Evolutionary conservation across 257 asterid genomes (phyloP).

Genomic region (Hygrophila difformis): DNA sequence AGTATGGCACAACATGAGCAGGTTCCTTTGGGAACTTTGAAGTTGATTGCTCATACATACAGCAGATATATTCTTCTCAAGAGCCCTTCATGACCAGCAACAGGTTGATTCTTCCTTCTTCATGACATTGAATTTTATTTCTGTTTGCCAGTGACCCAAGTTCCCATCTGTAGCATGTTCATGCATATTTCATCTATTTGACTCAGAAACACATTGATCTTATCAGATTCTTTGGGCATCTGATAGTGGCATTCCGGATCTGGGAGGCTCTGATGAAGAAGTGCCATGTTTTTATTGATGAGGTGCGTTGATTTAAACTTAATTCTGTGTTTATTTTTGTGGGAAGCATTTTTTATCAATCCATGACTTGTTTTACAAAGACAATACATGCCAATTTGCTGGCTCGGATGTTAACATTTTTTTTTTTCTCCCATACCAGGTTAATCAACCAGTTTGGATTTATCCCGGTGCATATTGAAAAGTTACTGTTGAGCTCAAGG

Average conservation of each 20-base stretch:
- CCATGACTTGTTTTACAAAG: background rate
- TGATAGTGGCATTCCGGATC: slow-evolving; percentile 91
- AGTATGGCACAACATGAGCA: slow-evolving; percentile 25
- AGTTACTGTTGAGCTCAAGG: slow-evolving; percentile 93
- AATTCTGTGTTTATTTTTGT: slow-evolving; percentile 8
- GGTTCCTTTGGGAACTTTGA: slow-evolving; percentile 98
- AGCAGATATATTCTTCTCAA: slow-evolving; percentile 88
- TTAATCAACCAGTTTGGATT: slow-evolving; percentile 71
- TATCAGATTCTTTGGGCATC: slow-evolving; percentile 89
- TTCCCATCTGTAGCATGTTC: slow-evolving; percentile 14
- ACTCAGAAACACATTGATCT: slow-evolving; percentile 17
- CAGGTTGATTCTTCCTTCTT: slow-evolving; percentile 49
- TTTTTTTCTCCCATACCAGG: slow-evolving; percentile 41
- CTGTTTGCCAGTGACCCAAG: slow-evolving; percentile 14
- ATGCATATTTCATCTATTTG: slow-evolving; percentile 11
- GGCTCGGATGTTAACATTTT: slow-evolving; percentile 21
- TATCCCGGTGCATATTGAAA: slow-evolving; percentile 96
- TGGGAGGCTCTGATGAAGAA: slow-evolving; percentile 87
- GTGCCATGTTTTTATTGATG: slow-evolving; percentile 75
- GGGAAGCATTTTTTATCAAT: too few species aligned
- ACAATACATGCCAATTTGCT: slow-evolving; percentile 11
- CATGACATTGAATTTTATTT: slow-evolving; percentile 5
- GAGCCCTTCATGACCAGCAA: slow-evolving; percentile 94
- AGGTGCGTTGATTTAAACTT: slow-evolving; percentile 41
- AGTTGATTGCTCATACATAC: slow-evolving; percentile 90